Percentiles rank a stretch among this genome's conserved stretches.
These are phyloP conservation scores for Bipolaris victoriae DNA, from an alignment of 2,329 filamentous ascomycete species.

Conservation along the genomic window DNA sequence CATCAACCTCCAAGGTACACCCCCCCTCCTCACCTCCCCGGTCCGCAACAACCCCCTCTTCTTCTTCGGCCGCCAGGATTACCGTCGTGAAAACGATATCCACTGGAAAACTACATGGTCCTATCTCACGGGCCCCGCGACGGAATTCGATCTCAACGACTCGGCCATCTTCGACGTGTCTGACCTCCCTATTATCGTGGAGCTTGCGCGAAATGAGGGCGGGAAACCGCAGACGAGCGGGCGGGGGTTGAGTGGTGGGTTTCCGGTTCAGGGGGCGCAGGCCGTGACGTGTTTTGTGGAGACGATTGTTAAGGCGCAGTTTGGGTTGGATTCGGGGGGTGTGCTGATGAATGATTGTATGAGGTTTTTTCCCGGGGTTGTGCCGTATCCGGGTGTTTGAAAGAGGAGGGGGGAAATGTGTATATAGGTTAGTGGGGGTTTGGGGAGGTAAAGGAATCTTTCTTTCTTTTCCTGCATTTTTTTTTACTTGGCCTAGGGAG, in stretches of 20 bases:
- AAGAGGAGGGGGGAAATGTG: not conserved
- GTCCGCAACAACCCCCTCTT: slow-evolving; percentile 18
- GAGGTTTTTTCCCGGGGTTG: slow-evolving; percentile 6
- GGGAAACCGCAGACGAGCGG: slow-evolving; percentile 6
- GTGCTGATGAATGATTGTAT: slow-evolving; percentile 18
- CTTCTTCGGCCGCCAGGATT: slow-evolving; percentile 65
- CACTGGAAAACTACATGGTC: slow-evolving; percentile 72
- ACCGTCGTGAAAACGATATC: slow-evolving; percentile 94
- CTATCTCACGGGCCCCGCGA: slow-evolving; percentile 22
- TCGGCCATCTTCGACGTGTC: slow-evolving; percentile 31
- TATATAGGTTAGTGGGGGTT: not conserved
- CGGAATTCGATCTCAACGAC: slow-evolving; percentile 32
- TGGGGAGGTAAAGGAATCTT: not conserved
- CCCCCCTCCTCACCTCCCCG: slow-evolving; percentile 16
- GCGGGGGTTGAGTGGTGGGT: slow-evolving; percentile 9
- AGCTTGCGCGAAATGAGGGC: slow-evolving; percentile 18
- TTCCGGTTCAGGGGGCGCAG: slow-evolving; percentile 14
- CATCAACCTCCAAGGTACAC: slow-evolving; percentile 35
- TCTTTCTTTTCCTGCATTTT: not conserved
- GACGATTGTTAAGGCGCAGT: slow-evolving; percentile 20
- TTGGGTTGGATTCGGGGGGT: not conserved
- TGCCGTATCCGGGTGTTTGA: slow-evolving; percentile 7
- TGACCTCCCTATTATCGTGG: slow-evolving; percentile 30
- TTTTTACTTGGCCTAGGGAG: not conserved
- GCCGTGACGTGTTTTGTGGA: slow-evolving; percentile 26